These are phyloP conservation scores for Cryoendolithus antarcticus DNA, from an alignment of 2,329 filamentous ascomycete species.

Conservation along the genomic window DNA sequence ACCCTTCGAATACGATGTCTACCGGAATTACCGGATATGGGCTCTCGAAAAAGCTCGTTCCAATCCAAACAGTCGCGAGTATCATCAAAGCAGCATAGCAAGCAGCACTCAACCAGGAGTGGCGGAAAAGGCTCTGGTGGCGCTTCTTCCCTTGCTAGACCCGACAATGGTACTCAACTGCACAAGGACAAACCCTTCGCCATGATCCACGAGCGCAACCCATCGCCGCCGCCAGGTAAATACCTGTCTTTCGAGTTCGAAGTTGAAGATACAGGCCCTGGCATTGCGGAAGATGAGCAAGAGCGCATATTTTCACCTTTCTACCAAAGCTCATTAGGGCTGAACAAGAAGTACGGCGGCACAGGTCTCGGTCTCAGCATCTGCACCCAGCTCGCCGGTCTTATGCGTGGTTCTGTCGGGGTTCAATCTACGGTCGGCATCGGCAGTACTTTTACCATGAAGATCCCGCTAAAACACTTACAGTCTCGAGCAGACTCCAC, in stretches of 20 bases:
- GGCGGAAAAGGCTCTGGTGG: constrained; percentile 3
- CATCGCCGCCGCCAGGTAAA: constrained; percentile 45
- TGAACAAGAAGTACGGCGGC: constrained; percentile 83
- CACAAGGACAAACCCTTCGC: constrained; percentile 14
- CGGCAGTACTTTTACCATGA: constrained; percentile 72
- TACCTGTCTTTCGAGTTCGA: constrained; percentile 75
- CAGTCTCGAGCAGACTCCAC: constrained; percentile 50
- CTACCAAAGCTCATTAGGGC: constrained; percentile 77
- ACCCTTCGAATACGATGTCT: constrained; percentile 63
- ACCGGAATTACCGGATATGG: constrained; percentile 41
- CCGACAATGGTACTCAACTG: not conserved
- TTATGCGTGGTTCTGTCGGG: constrained; percentile 70
- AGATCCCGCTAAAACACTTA: constrained; percentile 67
- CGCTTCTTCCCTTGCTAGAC: not conserved
- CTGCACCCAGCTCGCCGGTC: constrained; percentile 70
- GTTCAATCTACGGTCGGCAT: constrained; percentile 59
- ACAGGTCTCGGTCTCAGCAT: constrained; percentile 83
- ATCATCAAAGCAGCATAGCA: constrained; percentile 1
- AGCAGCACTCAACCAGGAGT: constrained; percentile 5
- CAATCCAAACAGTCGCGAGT: constrained; percentile 14
- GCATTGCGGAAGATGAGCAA: constrained; percentile 67
- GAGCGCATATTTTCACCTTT: constrained; percentile 86
- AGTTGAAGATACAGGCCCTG: constrained; percentile 77
- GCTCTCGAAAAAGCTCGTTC: constrained; percentile 32
- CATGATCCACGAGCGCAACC: constrained; percentile 23